These are phyloP conservation scores for Coniophora puteana DNA, from an alignment of 1,284 basidiomycete species.

Conservation along the genomic window DNA sequence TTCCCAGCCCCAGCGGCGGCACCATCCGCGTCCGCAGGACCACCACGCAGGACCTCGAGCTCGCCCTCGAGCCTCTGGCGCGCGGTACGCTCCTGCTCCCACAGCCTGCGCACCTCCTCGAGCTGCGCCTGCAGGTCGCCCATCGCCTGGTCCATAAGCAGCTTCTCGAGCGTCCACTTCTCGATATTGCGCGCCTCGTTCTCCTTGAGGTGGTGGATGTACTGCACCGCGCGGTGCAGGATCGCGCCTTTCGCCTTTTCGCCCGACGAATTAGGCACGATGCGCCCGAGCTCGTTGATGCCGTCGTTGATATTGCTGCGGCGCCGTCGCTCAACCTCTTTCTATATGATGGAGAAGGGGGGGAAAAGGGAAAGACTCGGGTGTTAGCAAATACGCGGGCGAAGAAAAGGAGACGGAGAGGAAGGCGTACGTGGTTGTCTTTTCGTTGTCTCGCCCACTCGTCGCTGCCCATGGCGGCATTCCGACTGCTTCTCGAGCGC, in stretches of 20 bases:
- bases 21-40: constrained; percentile 15
- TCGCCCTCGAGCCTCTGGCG: constrained; percentile 59
- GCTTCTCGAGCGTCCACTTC: constrained; percentile 92
- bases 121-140: constrained; percentile 77
- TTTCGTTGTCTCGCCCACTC: constrained; percentile 83
- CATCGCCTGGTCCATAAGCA: constrained; percentile 91
- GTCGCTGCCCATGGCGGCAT: constrained; percentile 61
- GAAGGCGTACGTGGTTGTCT: constrained; percentile 71
- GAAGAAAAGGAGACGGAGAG: neutral
- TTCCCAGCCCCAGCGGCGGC: constrained; percentile 8
- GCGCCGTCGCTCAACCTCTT: constrained; percentile 94
- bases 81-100: constrained; percentile 65
- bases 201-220: constrained; percentile 88
- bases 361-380: constrained; percentile 8
- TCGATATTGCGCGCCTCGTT: constrained; percentile 90
- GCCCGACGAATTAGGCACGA: constrained; percentile 84
- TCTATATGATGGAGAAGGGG: constrained; percentile 47
- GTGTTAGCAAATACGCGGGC: neutral
- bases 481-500: constrained; percentile 42
- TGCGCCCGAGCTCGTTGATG: constrained; percentile 87
- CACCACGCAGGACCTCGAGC: constrained; percentile 45
- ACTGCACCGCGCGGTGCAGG: constrained; percentile 79
- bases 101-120: constrained; percentile 69
- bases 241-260: constrained; percentile 90
- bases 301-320: constrained; percentile 95